Conservation (phyloP, 257 asterid genomes). For the Gentiana dahurica region DNA sequence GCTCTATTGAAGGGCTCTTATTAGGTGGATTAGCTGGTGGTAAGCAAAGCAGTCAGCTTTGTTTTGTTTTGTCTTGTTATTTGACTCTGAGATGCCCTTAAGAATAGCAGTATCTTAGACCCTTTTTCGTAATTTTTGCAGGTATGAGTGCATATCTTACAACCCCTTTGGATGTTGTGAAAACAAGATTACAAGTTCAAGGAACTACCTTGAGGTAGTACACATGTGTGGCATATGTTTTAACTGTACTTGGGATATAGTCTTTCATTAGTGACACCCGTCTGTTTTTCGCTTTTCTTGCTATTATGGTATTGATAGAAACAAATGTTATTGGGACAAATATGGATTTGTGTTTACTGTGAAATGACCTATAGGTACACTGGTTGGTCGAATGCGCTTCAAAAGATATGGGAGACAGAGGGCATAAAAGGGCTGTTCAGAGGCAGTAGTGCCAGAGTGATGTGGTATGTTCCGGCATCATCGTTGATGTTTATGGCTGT, state of each 20-base stretch:
- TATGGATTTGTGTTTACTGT: no score
- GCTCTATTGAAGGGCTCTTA: slow-evolving; percentile 63
- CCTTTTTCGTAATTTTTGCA: slow-evolving; percentile 12
- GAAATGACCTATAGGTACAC: slow-evolving; percentile 35
- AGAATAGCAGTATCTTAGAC: slow-evolving; percentile 2
- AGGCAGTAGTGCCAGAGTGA: slow-evolving; percentile 60
- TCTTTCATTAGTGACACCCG: no score
- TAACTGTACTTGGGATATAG: no score
- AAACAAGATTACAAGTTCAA: slow-evolving; percentile 81
- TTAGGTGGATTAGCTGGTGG: slow-evolving; percentile 87
- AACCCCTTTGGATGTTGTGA: slow-evolving; percentile 75
- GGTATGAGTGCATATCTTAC: slow-evolving; percentile 83
- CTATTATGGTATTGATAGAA: no score
- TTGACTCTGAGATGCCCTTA: not conserved
- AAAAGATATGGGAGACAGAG: slow-evolving; percentile 60
- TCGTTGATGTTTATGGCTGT: slow-evolving; percentile 87
- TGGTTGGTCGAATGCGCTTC: slow-evolving; percentile 60
- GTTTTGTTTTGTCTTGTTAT: not conserved
- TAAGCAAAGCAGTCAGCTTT: slow-evolving; percentile 22
- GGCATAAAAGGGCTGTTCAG: slow-evolving; percentile 64
- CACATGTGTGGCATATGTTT: no score
- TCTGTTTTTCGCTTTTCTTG: no score
- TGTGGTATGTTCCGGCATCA: slow-evolving; percentile 80
- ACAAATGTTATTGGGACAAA: no score
- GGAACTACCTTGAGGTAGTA: slow-evolving; percentile 47